phyloP scores from a whole-genome alignment of 257 asterid species.

The Nicotiana sylvestris region DNA sequence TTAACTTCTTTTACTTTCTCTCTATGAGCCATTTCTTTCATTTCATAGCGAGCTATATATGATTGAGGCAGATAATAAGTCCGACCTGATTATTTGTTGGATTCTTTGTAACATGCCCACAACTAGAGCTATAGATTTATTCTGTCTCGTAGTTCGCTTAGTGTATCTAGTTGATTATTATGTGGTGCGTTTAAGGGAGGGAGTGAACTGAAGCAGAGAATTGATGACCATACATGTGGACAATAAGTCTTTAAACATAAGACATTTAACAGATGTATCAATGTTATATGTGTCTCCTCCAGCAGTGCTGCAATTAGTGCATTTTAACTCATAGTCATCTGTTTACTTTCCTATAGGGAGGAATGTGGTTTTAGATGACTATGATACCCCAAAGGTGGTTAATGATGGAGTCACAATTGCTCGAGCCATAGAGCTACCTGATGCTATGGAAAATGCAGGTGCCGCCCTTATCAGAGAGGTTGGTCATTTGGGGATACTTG shows the following conservation, averaged over 20 bases:
- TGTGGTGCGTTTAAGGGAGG: neutral
- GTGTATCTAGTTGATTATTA: neutral
- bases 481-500: constrained; percentile 8
- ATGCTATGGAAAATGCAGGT: constrained; percentile 97
- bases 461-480: constrained; percentile 97
- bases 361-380: constrained; percentile 91
- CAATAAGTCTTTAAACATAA: neutral
- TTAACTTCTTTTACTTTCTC: neutral
- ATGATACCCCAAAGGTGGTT: constrained; percentile 83
- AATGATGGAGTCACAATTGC: constrained; percentile 93
- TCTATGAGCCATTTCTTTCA: neutral
- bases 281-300: neutral
- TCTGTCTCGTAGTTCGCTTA: neutral
- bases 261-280: neutral
- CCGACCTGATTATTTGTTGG: neutral
- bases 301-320: neutral
- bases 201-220: neutral
- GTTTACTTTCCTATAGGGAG: constrained; percentile 46
- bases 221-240: neutral
- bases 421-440: constrained; percentile 81
- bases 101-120: neutral
- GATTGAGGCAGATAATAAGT: neutral
- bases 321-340: neutral
- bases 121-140: neutral
- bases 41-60: neutral